Conservation (phyloP, 1,284 basidiomycete species). For the Trichosporon coremiiforme region DNA sequence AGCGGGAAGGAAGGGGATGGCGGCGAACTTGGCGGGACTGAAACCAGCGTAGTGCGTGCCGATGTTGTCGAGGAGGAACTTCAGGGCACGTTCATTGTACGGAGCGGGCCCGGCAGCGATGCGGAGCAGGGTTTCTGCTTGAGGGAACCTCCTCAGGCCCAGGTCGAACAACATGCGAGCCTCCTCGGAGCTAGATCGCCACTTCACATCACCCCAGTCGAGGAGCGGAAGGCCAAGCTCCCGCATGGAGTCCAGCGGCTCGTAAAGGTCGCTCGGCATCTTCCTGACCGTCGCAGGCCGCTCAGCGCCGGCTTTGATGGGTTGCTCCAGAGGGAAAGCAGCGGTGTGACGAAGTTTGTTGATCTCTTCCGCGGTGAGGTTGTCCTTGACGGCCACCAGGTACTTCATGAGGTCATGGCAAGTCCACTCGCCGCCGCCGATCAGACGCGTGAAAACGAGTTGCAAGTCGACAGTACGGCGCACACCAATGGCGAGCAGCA, state of each 20-base stretch:
- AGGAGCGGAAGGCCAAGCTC: slow-evolving; percentile 77
- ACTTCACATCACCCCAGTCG: slow-evolving; percentile 83
- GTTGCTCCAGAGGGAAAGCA: slow-evolving; percentile 72
- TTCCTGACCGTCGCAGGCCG: slow-evolving; percentile 57
- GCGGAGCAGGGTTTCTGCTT: slow-evolving; percentile 67
- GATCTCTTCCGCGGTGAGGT: slow-evolving; percentile 69
- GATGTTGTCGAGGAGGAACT: slow-evolving; percentile 76
- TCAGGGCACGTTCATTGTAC: slow-evolving; percentile 62
- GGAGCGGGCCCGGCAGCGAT: slow-evolving; percentile 64
- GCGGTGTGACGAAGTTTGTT: slow-evolving; percentile 74
- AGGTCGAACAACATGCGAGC: slow-evolving; percentile 81
- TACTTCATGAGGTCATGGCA: slow-evolving; percentile 70
- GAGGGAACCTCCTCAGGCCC: slow-evolving; percentile 74
- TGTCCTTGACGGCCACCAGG: slow-evolving; percentile 79
- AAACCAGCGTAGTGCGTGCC: slow-evolving; percentile 64
- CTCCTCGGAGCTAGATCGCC: slow-evolving; percentile 79
- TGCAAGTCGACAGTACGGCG: slow-evolving; percentile 89
- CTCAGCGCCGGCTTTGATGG: slow-evolving; percentile 43
- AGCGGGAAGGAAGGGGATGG: slow-evolving; percentile 80
- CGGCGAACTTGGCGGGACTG: slow-evolving; percentile 64
- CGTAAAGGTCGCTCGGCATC: slow-evolving; percentile 75
- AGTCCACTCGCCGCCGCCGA: slow-evolving; percentile 54
- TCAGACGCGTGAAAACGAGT: slow-evolving; percentile 76
- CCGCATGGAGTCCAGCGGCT: slow-evolving; percentile 75
- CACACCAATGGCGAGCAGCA: slow-evolving; percentile 78